Evolutionary conservation across 108 stramenopile species (phyloP).

Genomic region (Fragilaria crotonensis): DNA sequence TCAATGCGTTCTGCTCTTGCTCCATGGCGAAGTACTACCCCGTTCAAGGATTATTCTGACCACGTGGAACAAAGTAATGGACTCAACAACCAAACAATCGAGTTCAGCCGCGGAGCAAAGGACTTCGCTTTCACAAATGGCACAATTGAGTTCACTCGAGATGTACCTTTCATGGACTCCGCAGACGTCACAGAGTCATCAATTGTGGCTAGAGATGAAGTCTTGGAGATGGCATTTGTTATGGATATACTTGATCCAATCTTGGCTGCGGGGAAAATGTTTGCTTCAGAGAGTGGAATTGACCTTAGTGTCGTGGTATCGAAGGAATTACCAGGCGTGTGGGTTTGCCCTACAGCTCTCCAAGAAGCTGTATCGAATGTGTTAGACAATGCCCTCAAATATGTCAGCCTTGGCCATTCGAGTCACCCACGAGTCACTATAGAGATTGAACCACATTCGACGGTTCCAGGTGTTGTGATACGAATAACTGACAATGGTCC

Average conservation of each 20-base stretch:
- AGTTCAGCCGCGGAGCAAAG: conserved; percentile 8
- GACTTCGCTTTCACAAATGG: conserved; percentile 4
- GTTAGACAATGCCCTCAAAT: conserved; percentile 85
- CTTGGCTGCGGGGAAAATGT: conserved; percentile 46
- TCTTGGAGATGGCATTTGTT: conserved; percentile 69
- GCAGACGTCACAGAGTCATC: not conserved
- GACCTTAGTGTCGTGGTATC: conserved; percentile 44
- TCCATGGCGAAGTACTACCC: not conserved
- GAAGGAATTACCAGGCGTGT: conserved; percentile 66
- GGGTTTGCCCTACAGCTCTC: conserved; percentile 43
- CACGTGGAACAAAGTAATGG: not conserved
- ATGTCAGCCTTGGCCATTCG: conserved; percentile 31
- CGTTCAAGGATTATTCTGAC: not conserved
- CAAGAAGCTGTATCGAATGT: conserved; percentile 74
- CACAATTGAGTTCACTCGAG: conserved; percentile 8
- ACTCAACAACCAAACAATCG: conserved; percentile 6
- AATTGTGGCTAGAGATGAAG: conserved; percentile 19
- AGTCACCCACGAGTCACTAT: not conserved
- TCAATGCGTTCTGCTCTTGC: conserved; percentile 6
- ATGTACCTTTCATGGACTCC: not conserved
- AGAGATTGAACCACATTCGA: conserved; percentile 4
- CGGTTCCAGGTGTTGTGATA: conserved; percentile 54
- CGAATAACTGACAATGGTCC: conserved; percentile 82
- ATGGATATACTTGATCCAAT: conserved; percentile 61
- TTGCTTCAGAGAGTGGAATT: conserved; percentile 59